phyloP scores from a whole-genome alignment of 1,284 basidiomycete genomes.

The Puccinia coronata region DNA sequence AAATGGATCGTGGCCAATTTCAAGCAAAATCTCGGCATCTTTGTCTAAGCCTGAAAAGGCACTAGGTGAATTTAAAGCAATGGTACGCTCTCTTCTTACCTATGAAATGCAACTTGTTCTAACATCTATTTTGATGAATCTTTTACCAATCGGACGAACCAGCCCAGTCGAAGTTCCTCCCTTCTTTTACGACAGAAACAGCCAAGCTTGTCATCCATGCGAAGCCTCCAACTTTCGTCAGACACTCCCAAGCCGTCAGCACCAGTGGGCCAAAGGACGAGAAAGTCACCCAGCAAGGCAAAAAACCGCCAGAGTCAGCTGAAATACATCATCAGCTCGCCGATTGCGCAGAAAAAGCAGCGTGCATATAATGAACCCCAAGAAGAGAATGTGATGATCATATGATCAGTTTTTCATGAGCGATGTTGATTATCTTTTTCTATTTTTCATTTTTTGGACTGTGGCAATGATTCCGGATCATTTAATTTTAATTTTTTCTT shows the following conservation, averaged over 20 bases:
- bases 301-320: slow-evolving; percentile 21
- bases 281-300: slow-evolving; percentile 8
- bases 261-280: background rate
- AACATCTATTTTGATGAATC: background rate
- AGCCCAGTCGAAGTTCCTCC: slow-evolving; percentile 15
- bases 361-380: background rate
- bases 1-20: too few relatives aligned
- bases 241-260: background rate
- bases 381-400: background rate
- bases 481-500: background rate
- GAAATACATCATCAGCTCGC: slow-evolving; percentile 28
- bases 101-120: background rate
- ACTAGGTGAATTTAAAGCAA: background rate
- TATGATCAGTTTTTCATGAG: background rate
- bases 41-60: slow-evolving; percentile 27
- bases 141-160: background rate
- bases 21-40: slow-evolving; percentile 11
- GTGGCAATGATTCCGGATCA: background rate
- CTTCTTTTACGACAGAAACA: slow-evolving; percentile 9
- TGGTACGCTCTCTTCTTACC: background rate
- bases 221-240: slow-evolving; percentile 7
- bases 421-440: background rate
- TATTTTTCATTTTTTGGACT: background rate
- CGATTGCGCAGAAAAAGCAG: background rate
- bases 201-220: slow-evolving; percentile 1